A percentile compares a stretch with the other conserved stretches of the same genome.
Conservation (phyloP, 2,329 filamentous ascomycete species). For the Aspergillus sp. region DNA sequence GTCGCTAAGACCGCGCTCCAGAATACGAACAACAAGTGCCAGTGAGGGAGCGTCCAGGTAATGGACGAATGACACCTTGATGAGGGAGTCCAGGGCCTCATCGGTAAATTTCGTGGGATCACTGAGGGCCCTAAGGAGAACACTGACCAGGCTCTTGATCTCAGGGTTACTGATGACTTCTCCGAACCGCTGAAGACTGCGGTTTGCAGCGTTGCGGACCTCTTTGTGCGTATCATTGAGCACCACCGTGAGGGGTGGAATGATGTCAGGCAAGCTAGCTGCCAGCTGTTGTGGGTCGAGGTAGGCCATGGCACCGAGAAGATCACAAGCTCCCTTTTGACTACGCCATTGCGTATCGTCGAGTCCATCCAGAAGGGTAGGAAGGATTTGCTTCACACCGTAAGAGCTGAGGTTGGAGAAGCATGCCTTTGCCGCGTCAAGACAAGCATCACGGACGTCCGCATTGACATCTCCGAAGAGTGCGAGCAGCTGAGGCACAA, state of each 20-base stretch:
- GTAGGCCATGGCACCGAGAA: conserved; percentile 97
- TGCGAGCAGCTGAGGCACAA: conserved; percentile 83
- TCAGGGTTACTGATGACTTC: conserved; percentile 98
- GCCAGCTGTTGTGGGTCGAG: conserved; percentile 93
- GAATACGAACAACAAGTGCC: conserved; percentile 88
- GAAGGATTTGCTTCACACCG: conserved; percentile 91
- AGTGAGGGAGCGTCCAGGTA: conserved; percentile 97
- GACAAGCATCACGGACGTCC: conserved; percentile 88
- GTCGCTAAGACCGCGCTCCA: conserved; percentile 88
- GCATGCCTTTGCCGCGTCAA: conserved; percentile 90
- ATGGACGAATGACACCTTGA: conserved; percentile 98
- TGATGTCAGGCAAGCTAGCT: conserved; percentile 89
- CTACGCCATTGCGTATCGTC: conserved; percentile 97
- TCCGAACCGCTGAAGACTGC: conserved; percentile 94
- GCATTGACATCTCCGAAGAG: conserved; percentile 86
- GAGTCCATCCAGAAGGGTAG: conserved; percentile 84
- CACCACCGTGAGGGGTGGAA: conserved; percentile 89
- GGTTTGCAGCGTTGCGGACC: conserved; percentile 85
- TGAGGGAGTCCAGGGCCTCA: conserved; percentile 85
- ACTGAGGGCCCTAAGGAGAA: conserved; percentile 92
- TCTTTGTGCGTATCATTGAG: conserved; percentile 98
- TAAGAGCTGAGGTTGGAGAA: conserved; percentile 93
- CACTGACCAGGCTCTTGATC: conserved; percentile 86
- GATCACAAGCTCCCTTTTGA: conserved; percentile 96
- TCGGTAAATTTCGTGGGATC: conserved; percentile 98